Evolutionary conservation across 192 early-diverging fungal species (phyloP), one percentile per base, ranked within the genome.

Genomic region (Coemansia sp.): DNA sequence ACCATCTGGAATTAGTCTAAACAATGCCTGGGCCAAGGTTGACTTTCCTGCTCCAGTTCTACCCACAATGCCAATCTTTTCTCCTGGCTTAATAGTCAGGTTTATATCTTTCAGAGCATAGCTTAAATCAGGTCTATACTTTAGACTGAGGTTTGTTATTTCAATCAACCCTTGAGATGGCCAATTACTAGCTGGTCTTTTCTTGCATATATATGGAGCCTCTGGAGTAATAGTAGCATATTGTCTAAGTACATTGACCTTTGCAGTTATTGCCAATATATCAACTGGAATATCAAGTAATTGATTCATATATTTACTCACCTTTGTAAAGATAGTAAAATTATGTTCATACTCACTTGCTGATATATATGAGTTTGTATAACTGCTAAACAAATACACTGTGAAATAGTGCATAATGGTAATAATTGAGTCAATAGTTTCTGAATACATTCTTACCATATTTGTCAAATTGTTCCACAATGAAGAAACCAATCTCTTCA

Each of bases 11-110:
- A 87, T 74, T 41, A 88, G 75, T 12, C 85, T 80, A 24, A 88
- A 82, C n/a, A 88, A 61, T 2, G 83, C 77, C 5, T 81, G 65
- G 1, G 82, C 72, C 12, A 86, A 62, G 4, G 85, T 83, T 23
- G 84, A 85, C 55, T 88, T 88, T 15, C 87, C 87, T 3, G n/a
- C n/a, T n/a, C n/a, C n/a, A n/a, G n/a, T n/a, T n/a, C n/a, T n/a
- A n/a, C n/a, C n/a, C n/a, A n/a, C 73, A 15, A 82, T 53, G 37
- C 87, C 89, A 48, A 91, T 66, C 35, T 76, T 84, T 61, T 92
- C 88, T 27, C 83, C 76, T 14, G 80, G 37, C n/a, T 49, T 27
- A 1, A 84, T 75, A 1, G 47, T 39, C 32, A 87, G 69, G 0
- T 66, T 64, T 0, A 86, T 11, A 9, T 71, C 50, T 3, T 66